These are phyloP conservation scores for Centaurea solstitialis DNA, from an alignment of 129 eudicot species.

Conservation along the genomic window DNA sequence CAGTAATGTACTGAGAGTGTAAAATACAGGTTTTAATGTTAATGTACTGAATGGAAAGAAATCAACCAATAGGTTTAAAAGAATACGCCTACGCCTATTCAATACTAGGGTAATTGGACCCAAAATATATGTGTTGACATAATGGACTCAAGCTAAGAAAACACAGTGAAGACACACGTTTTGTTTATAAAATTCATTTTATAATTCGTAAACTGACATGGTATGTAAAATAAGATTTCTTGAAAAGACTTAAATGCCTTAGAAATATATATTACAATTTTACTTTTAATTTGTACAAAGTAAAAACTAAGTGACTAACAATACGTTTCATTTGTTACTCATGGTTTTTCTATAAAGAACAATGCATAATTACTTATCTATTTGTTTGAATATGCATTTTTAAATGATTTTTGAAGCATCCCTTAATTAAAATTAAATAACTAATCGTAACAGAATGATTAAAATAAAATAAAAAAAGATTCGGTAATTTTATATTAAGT, in stretches of 20 bases:
- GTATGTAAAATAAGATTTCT: not conserved
- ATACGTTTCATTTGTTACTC: not conserved
- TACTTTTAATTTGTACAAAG: not conserved
- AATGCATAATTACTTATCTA: not conserved
- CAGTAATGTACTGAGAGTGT: too few relatives aligned
- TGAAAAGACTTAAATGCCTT: not conserved
- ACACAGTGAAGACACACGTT: not conserved
- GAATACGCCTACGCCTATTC: too few relatives aligned
- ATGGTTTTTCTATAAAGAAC: not conserved
- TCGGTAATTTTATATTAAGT: too few relatives aligned
- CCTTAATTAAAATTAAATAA: too few relatives aligned
- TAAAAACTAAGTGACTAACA: too few relatives aligned
- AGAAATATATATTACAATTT: too few relatives aligned
- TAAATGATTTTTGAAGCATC: too few relatives aligned
- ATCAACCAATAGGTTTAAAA: not conserved
- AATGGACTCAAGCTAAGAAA: not conserved
- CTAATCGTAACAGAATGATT: not conserved
- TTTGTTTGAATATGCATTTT: not conserved
- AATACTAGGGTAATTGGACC: not conserved
- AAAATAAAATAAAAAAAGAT: too few relatives aligned
- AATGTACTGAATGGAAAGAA: not conserved
- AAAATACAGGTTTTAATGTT: too few relatives aligned
- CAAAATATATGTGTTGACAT: not conserved
- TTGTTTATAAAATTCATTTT: too few relatives aligned
- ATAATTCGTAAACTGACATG: not conserved